Percentiles rank a stretch among this genome's conserved stretches.
These are phyloP conservation scores for Hebeloma cylindrosporum DNA, from an alignment of 768 basidiomycete species.

Conservation along the genomic window DNA sequence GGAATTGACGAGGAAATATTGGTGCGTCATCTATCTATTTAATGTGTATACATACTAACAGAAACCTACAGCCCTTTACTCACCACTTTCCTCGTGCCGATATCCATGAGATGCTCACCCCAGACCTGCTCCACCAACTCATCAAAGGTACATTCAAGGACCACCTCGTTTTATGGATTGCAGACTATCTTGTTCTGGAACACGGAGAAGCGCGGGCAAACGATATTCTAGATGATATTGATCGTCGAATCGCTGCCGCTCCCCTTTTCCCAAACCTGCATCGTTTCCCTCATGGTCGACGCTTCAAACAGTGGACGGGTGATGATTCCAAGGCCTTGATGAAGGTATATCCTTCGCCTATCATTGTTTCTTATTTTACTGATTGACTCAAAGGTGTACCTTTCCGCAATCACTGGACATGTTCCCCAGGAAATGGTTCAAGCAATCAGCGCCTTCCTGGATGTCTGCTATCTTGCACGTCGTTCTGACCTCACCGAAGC, in stretches of 20 bases:
- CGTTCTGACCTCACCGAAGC: slow-evolving; percentile 11
- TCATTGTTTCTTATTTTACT: background rate
- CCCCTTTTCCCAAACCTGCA: slow-evolving; percentile 23
- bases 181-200: slow-evolving; percentile 24
- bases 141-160: slow-evolving; percentile 46
- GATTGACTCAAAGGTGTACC: slow-evolving; percentile 17
- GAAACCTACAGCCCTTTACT: slow-evolving; percentile 27
- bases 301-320: slow-evolving; percentile 37
- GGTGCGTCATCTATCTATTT: background rate
- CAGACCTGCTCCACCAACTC: slow-evolving; percentile 37
- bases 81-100: slow-evolving; percentile 31
- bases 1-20: background rate
- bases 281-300: slow-evolving; percentile 27
- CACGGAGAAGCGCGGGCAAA: slow-evolving; percentile 21
- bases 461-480: slow-evolving; percentile 34
- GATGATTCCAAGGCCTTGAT: slow-evolving; percentile 38
- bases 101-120: slow-evolving; percentile 31
- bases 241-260: slow-evolving; percentile 24
- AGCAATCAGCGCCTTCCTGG: slow-evolving; percentile 28
- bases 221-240: slow-evolving; percentile 34
- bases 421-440: slow-evolving; percentile 19
- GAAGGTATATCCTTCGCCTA: slow-evolving; percentile 26
- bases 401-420: slow-evolving; percentile 19
- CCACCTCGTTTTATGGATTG: slow-evolving; percentile 38
- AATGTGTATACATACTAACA: background rate